Base-by-base conservation (phyloP, 495 filamentous ascomycete genomes). In the Amniculicola lignicola region DNA sequence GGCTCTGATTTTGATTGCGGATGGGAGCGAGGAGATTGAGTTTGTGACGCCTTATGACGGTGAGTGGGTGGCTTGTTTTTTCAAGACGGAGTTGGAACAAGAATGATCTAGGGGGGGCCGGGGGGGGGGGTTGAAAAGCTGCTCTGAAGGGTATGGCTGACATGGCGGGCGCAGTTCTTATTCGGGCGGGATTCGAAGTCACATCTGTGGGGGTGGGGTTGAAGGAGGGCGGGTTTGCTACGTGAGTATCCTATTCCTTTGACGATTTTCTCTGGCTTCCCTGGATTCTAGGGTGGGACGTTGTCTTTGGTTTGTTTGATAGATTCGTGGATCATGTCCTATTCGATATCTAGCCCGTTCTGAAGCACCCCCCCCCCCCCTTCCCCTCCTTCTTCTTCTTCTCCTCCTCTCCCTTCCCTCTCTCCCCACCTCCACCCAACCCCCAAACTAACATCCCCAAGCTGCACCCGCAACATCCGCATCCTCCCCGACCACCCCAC, bases 11-110 rank as follows among this genome's bases (percentile, higher is more conserved):
- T 57, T 69, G 18, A 57, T 69, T 12, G 67, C 67, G 0, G 67
- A 69, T 45, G 67, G 67, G 48, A 35, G 45, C 10, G 67, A 69
- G 52, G 67, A 69, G 46, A 69, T 67, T 45, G 67, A 69, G 56
- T 67, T 66, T 53, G 67, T 69, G 14, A 66, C 65, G 28, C 57
- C 65, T 9, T 67, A 67, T 43, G 67, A 69, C 61, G 67, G 66
- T 68, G 48, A 9, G 41, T 31, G 14, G 4, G 10, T 19, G 6
- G 9, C 7, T 10, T 40, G 6, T 40, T 16, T 10, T 40, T 10
- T 40, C 18, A 11, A 6, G 37, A 11, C 6, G 10, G 16, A 40
- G 16, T 3, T n/a, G 3, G 15, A 27, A 24, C n/a, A n/a, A n/a
- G n/a, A n/a, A n/a, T n/a, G n/a, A n/a, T n/a, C n/a, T n/a, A n/a